phyloP scores from a whole-genome alignment of 345 rosid species.

The Durio zibethinus region DNA sequence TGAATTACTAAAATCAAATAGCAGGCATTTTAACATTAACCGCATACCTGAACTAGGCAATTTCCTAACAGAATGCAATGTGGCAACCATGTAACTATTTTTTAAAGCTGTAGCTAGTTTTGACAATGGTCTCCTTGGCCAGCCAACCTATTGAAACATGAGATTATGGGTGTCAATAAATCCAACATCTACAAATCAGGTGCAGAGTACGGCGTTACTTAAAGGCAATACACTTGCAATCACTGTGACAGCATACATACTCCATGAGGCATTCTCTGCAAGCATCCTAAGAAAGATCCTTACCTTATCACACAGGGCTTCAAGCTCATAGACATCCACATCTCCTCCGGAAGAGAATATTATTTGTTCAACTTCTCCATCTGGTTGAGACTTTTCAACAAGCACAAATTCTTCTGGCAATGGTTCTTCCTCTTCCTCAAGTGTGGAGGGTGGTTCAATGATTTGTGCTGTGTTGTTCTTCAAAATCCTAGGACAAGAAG shows the following conservation, averaged over 20 bases:
- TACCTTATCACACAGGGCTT: conserved; percentile 89
- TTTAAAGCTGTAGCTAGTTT: conserved; percentile 86
- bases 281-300: not conserved
- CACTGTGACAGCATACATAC: not conserved
- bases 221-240: not conserved
- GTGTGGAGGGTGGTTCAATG: conserved; percentile 55
- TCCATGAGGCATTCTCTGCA: not conserved
- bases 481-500: conserved; percentile 41
- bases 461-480: conserved; percentile 64
- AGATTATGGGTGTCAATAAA: not conserved
- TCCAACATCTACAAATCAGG: not conserved
- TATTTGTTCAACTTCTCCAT: conserved; percentile 74
- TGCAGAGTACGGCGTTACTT: not conserved
- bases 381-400: conserved; percentile 53
- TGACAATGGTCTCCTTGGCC: conserved; percentile 88
- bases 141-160: conserved; percentile 60
- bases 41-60: conserved; percentile 61
- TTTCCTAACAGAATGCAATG: conserved; percentile 68
- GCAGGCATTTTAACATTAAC: not conserved
- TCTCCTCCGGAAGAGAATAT: conserved; percentile 89
- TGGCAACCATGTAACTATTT: conserved; percentile 94
- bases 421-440: conserved; percentile 61
- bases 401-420: conserved; percentile 73
- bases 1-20: not conserved
- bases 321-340: conserved; percentile 88